phyloP scores from a whole-genome alignment of 371 early-diverging fungal genomes.

The Mortierella sp. region DNA sequence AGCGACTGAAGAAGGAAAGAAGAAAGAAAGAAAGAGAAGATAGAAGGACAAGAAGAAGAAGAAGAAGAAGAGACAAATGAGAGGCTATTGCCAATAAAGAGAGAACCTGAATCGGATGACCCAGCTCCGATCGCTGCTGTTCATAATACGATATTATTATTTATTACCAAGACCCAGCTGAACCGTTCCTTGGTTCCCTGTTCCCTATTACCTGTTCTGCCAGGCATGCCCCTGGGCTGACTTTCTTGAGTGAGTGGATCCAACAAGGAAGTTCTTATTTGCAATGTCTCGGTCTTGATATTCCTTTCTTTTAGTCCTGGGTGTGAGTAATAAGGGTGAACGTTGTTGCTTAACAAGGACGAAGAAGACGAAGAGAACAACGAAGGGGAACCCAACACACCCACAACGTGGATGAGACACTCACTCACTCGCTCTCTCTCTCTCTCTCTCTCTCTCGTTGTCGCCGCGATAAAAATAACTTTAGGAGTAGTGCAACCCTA shows the following conservation, averaged over 20 bases:
- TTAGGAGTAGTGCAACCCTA: too few relatives aligned
- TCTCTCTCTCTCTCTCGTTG: not conserved
- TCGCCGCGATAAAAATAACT: too few relatives aligned
- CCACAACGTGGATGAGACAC: constrained; percentile 6
- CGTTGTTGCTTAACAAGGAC: not conserved
- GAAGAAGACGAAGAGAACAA: not conserved
- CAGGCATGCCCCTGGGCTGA: not conserved
- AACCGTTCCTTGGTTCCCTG: not conserved
- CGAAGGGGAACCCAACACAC: not conserved
- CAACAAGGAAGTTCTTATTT: not conserved
- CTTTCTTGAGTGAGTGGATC: not conserved
- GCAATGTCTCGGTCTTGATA: not conserved
- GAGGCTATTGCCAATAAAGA: not conserved
- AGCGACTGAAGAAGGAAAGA: not conserved
- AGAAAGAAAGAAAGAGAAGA: not conserved
- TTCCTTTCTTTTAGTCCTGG: not conserved
- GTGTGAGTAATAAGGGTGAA: not conserved
- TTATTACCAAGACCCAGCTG: not conserved
- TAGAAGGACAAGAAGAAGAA: constrained; percentile 3
- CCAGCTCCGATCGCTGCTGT: not conserved
- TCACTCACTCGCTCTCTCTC: too few relatives aligned
- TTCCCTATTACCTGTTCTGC: not conserved
- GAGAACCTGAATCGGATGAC: not conserved
- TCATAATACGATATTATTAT: not conserved
- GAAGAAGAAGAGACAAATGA: not conserved